Conservation (phyloP, 352 stramenopile genomes). For the Globisporangium paddicum region DNA sequence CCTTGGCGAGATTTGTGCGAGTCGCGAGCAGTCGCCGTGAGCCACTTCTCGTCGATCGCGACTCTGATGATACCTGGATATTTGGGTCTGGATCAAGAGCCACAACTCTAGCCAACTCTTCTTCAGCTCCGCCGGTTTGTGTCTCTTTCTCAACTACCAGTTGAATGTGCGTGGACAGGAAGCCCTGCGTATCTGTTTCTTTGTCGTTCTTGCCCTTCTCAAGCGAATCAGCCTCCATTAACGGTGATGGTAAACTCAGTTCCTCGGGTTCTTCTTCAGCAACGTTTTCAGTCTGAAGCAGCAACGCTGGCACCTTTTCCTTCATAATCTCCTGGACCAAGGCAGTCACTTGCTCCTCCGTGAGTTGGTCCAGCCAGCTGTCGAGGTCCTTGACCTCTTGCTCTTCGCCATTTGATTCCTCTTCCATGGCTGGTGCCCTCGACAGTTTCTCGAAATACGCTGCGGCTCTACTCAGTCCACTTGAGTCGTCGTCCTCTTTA, state of each 20-base stretch:
- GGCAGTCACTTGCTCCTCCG: constrained; percentile 39
- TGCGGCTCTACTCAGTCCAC: constrained; percentile 27
- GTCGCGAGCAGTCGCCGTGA: neutral
- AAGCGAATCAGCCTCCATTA: neutral
- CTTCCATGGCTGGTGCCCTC: neutral
- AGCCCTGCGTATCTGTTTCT: constrained; percentile 28
- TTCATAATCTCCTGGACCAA: constrained; percentile 42
- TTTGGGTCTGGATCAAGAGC: neutral
- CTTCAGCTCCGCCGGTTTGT: constrained; percentile 13
- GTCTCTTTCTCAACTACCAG: constrained; percentile 23
- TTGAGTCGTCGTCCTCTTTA: constrained; percentile 19
- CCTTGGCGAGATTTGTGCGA: constrained; percentile 4
- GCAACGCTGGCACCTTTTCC: constrained; percentile 12
- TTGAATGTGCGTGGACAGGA: constrained; percentile 1
- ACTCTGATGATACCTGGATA: no score
- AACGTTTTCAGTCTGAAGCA: neutral
- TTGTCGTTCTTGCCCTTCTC: constrained; percentile 12
- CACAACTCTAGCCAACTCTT: neutral
- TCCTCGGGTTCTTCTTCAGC: neutral
- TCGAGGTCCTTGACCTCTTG: constrained; percentile 5
- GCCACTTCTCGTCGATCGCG: no score
- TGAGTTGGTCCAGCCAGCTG: constrained; percentile 33
- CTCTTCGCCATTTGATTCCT: neutral
- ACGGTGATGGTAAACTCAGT: no score
- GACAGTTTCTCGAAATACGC: constrained; percentile 27